Percentiles rank a stretch among this genome's conserved stretches.
phyloP scores from a whole-genome alignment of 2,329 filamentous ascomycete genomes.

The Endoconidiophora polonica region DNA sequence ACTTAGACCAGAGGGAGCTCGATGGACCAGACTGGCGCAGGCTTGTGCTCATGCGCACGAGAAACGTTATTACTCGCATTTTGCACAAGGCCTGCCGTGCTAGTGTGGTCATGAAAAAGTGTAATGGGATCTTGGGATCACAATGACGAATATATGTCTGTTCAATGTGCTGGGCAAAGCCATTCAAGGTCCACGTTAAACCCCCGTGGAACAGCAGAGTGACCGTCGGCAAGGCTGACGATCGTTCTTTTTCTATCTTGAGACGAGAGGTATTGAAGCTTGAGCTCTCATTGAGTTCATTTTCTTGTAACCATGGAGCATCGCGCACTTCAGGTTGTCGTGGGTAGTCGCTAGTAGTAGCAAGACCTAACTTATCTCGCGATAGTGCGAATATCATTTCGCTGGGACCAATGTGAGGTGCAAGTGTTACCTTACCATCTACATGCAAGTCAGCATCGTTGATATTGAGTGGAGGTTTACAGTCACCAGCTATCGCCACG shows the following conservation, averaged over 20 bases:
- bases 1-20: conserved; percentile 9
- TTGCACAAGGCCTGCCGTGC: conserved; percentile 39
- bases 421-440: conserved; percentile 37
- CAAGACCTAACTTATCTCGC: conserved; percentile 39
- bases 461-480: conserved; percentile 41
- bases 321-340: conserved; percentile 14
- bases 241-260: conserved; percentile 5
- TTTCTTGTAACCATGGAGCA: too few species aligned
- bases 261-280: neutral
- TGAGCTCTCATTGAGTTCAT: too few species aligned
- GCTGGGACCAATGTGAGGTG: conserved; percentile 32
- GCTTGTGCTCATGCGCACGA: conserved; percentile 30
- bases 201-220: conserved; percentile 33
- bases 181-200: conserved; percentile 32
- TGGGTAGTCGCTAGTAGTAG: conserved; percentile 31
- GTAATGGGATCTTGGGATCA: conserved; percentile 40
- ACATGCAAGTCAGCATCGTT: conserved; percentile 43
- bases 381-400: conserved; percentile 45
- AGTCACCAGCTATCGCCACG: conserved; percentile 35
- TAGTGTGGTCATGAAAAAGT: conserved; percentile 42
- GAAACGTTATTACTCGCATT: conserved; percentile 36
- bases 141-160: conserved; percentile 38
- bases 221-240: conserved; percentile 22
- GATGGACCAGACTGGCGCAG: conserved; percentile 16
- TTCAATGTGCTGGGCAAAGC: conserved; percentile 38